These are phyloP conservation scores for Daedalea quercina DNA, from an alignment of 768 basidiomycete species.

Conservation along the genomic window DNA sequence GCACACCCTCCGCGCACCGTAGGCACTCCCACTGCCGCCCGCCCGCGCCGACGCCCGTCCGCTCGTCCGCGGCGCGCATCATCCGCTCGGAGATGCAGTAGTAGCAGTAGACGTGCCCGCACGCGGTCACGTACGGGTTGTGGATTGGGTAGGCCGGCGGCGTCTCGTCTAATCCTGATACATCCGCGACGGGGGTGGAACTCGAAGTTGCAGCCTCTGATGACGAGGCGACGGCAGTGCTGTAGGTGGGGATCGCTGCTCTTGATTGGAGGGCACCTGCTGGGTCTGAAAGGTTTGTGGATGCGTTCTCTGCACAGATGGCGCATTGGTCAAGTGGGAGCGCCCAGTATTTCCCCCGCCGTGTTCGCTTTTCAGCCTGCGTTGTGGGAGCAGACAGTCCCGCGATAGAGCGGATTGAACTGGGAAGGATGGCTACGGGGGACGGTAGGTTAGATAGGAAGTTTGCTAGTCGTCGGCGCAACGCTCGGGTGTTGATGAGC, in stretches of 20 bases:
- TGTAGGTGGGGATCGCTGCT: constrained; percentile 22
- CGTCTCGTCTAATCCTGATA: constrained; percentile 28
- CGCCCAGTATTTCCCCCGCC: constrained; percentile 57
- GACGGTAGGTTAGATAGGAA: constrained; percentile 19
- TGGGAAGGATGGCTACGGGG: constrained; percentile 24
- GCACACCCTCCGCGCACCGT: constrained; percentile 64
- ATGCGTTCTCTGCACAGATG: constrained; percentile 79
- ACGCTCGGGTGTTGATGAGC: constrained; percentile 60
- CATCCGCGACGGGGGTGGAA: background rate
- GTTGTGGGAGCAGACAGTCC: constrained; percentile 2
- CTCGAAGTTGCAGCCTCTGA: constrained; percentile 10
- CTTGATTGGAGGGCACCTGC: constrained; percentile 37
- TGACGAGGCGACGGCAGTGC: constrained; percentile 1
- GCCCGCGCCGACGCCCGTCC: constrained; percentile 25
- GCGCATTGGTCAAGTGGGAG: constrained; percentile 78
- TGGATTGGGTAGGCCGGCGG: constrained; percentile 61
- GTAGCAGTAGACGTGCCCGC: constrained; percentile 89
- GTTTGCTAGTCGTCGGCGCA: constrained; percentile 51
- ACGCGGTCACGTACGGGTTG: constrained; percentile 78
- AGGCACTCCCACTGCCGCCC: constrained; percentile 76
- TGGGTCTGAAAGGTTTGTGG: constrained; percentile 49
- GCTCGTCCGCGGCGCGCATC: constrained; percentile 62
- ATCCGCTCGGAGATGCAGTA: constrained; percentile 84
- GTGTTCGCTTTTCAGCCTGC: background rate
- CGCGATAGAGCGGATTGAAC: constrained; percentile 23